phyloP scores from a whole-genome alignment of 2,329 filamentous ascomycete genomes.

The Corynespora cassiicola region DNA sequence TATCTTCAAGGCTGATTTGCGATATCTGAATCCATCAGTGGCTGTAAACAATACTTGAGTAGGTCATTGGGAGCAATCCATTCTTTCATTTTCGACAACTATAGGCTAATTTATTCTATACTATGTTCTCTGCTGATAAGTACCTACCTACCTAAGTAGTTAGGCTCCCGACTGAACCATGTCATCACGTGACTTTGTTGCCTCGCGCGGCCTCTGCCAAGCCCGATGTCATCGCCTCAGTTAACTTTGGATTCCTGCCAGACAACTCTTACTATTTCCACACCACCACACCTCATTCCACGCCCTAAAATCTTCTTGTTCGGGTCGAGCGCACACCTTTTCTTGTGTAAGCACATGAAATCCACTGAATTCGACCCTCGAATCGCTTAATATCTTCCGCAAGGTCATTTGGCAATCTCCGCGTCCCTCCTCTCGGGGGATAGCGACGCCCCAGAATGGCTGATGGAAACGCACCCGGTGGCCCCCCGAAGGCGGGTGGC shows the following conservation, averaged over 20 bases:
- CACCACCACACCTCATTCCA: constrained; percentile 1
- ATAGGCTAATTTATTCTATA: too few species aligned
- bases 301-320: background rate
- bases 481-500: constrained; percentile 30
- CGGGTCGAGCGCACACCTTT: background rate
- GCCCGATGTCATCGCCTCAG: constrained; percentile 25
- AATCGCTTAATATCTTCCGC: too few species aligned
- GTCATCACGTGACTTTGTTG: too few species aligned
- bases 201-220: too few species aligned
- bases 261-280: constrained; percentile 7
- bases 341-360: background rate
- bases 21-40: too few species aligned
- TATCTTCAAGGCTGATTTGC: too few species aligned
- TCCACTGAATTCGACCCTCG: background rate
- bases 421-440: background rate
- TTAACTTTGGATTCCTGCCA: constrained; percentile 18
- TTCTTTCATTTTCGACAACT: too few species aligned
- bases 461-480: background rate
- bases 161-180: too few species aligned
- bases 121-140: too few species aligned
- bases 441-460: background rate
- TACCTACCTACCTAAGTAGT: too few species aligned
- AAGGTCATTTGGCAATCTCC: background rate
- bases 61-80: too few species aligned
- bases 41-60: too few species aligned